These are phyloP conservation scores for Peziza echinospora DNA, from an alignment of 495 filamentous ascomycete genomes.

Conservation along the genomic window DNA sequence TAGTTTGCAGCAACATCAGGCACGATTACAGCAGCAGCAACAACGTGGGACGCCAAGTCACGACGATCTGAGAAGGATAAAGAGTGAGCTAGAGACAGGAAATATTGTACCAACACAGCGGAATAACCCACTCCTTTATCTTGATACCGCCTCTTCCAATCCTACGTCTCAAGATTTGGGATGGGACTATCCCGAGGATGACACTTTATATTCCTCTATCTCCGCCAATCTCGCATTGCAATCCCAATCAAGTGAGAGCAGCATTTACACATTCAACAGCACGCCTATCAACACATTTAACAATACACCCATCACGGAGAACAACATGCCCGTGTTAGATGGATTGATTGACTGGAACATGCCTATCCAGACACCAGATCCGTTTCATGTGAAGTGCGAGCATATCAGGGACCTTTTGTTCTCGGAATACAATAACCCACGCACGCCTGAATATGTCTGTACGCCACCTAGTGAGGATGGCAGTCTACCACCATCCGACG, in stretches of 20 bases:
- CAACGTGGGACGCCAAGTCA: too few relatives aligned
- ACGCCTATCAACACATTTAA: not conserved
- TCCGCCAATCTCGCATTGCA: not conserved
- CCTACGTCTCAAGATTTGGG: not conserved
- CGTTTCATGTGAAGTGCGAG: conserved; percentile 29
- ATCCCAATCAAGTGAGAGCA: not conserved
- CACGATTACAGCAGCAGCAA: not conserved
- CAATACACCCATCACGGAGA: conserved; percentile 17
- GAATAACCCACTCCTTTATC: too few relatives aligned
- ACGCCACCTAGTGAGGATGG: not conserved
- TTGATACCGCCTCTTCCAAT: not conserved
- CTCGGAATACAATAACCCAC: conserved; percentile 22
- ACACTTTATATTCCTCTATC: not conserved
- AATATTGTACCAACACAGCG: too few relatives aligned
- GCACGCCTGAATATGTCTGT: not conserved
- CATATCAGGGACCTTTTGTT: conserved; percentile 34
- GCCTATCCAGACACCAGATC: conserved; percentile 21
- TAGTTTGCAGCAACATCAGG: not conserved
- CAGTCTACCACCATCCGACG: conserved; percentile 15
- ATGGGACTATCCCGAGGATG: not conserved
- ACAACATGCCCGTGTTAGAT: too few relatives aligned
- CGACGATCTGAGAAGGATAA: too few relatives aligned
- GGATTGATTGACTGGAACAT: not conserved
- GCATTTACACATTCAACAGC: not conserved
- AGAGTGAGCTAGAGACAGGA: too few relatives aligned